Evolutionary conservation across 192 early-diverging fungal genomes (phyloP), one percentile per base, ranked within the genome.

Genomic region (Phycomyces blakesleeanus): DNA sequence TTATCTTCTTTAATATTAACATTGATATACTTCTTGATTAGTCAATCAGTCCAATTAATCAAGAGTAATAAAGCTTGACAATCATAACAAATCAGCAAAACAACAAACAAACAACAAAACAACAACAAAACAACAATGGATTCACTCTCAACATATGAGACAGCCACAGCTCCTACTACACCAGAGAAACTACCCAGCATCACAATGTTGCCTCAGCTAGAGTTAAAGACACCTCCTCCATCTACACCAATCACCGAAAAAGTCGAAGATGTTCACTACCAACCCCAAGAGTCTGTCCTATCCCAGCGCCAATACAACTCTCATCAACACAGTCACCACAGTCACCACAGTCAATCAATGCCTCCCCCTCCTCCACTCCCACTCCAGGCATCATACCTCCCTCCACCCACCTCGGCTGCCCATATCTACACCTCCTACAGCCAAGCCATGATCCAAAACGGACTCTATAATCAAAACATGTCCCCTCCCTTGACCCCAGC

Each of bases 401-500:
- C 66, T 37, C 66, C 66, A 38, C 66, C 66, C 50, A 49, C 59
- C 8, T 12, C 24, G 0, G 39, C n/a, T n/a, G n/a, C 22, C 6
- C 39, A 55, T 41, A n/a, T 40, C 24, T 53, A 69, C 3, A 54
- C 38, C 21, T n/a, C 63, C 15, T 54, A 40, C 62, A 64, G 27
- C 10, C 34, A 41, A 0, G 29, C 20, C 7, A 42, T 42, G 38
- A 55, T 64, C 12, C 51, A 42, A 14, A 27, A 51, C 25, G 21
- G 26, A 61, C 15, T 56, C 22, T 50, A 51, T 15, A 47, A 59
- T 21, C 60, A 73, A 27, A 41, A 67, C 39, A 54, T 73, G 22
- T 73, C 71, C 16, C 71, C 71, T 57, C 71, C 71, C 12, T 51
- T 73, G 39, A 73, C 71, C 1, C 71, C 71, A 34, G 71, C 71